Conservation (phyloP, 257 asterid species). For the Capsicum baccatum region DNA sequence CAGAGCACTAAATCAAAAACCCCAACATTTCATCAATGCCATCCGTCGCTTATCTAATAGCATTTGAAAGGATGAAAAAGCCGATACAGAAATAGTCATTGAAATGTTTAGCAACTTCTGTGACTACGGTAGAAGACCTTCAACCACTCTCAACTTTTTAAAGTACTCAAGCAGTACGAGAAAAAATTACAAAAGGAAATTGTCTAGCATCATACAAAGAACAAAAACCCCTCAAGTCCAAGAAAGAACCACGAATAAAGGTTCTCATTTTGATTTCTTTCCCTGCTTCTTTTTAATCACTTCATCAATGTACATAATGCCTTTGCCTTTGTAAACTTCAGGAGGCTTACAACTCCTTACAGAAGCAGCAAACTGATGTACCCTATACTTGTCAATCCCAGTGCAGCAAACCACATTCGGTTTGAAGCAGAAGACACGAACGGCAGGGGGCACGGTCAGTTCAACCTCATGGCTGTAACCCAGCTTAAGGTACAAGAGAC, state of each 20-base stretch:
- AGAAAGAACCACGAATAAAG: background rate
- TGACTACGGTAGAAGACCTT: background rate
- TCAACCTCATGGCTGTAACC: conserved; percentile 84
- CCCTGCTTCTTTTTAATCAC: conserved; percentile 76
- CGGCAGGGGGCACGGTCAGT: conserved; percentile 64
- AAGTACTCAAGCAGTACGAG: background rate
- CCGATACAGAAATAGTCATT: background rate
- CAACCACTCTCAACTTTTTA: background rate
- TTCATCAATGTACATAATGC: conserved; percentile 74
- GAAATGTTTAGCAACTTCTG: background rate
- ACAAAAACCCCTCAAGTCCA: background rate
- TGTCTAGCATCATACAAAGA: background rate
- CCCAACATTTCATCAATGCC: background rate
- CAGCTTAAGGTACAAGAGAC: conserved; percentile 64
- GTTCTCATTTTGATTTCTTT: conserved; percentile 59
- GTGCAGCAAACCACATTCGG: conserved; percentile 66
- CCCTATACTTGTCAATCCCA: conserved; percentile 72
- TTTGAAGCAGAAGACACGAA: conserved; percentile 69
- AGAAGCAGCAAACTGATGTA: conserved; percentile 70
- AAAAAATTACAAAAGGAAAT: conserved; percentile 6
- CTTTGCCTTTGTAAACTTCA: conserved; percentile 72
- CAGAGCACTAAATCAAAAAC: no score
- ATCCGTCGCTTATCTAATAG: background rate
- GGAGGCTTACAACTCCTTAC: conserved; percentile 74
- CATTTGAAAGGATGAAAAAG: background rate